Base-by-base conservation (phyloP, 2,329 filamentous ascomycete species). In the Seiridium cupressi region DNA sequence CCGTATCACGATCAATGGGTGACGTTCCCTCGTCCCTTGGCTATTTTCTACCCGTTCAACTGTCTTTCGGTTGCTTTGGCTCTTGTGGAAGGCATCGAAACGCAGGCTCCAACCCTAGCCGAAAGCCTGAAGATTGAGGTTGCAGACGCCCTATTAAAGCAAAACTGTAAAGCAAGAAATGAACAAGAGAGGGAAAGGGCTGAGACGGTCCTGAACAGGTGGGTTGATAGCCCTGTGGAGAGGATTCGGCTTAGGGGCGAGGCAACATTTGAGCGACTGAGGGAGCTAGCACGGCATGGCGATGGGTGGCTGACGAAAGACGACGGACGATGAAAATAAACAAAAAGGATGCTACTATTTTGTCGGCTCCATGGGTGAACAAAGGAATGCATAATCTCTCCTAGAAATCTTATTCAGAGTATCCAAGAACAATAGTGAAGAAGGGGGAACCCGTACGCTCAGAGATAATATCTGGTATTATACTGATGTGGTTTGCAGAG, bases 51-150 rank as follows among this genome's bases (percentile, higher is more conserved):
- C 18, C 18, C 18, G 2, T 10, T 18, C 42, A 44, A 9, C 18
- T 44, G 42, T 44, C 2, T 13, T 44, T 44, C 18, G 2, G 18
- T 26, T 26, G 18, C 18, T 26, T 26, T 26, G 18, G 18, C 18
- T 26, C 18, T 26, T 26, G 18, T 26, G 18, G 18, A 26, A 26
- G 18, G 18, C 18, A 26, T 26, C 18, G 18, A 26, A 26, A 26
- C 18, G 18, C 18, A 26, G 18, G 18, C 18, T 26, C 18, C 18
- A 26, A 26, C 18, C 18, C 18, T 26, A 26, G 38, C 34, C 13
- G 53, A 55, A 6, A 11, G 42, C 53, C 53, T 55, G 35, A 55
- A 40, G 53, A 44, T 55, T 40, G 53, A 55, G 31, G 5, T 55
- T 34, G 53, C 38, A 6, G 53, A 55, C 13, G 11, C 13, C 18